phyloP scores from a whole-genome alignment of 73 alveolate genomes.

The Symbiodinium pilosum region DNA sequence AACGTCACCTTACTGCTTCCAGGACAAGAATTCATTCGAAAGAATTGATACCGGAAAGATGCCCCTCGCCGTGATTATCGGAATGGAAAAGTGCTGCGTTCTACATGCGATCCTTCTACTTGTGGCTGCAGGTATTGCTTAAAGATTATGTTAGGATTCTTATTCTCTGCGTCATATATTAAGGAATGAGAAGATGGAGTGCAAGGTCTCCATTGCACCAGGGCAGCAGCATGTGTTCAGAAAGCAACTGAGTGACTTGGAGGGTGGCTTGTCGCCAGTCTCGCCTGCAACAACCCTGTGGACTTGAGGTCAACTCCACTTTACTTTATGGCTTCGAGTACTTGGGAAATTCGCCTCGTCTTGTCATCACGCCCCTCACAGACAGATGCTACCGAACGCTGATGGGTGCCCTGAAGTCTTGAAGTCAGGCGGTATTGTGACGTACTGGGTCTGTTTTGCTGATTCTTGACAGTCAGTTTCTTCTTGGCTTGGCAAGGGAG shows the following conservation, averaged over 20 bases:
- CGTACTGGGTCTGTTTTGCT: neutral
- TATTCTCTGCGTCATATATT: too few species aligned
- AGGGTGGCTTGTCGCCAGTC: neutral
- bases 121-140: too few species aligned
- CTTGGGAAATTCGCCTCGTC: conserved; percentile 98
- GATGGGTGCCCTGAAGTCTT: conserved; percentile 95
- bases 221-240: neutral
- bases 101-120: too few species aligned
- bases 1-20: too few species aligned
- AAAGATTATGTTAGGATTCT: too few species aligned
- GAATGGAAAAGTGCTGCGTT: too few species aligned
- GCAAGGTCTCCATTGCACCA: conserved; percentile 84
- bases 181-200: conserved; percentile 86
- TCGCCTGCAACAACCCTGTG: neutral
- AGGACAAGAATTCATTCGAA: neutral
- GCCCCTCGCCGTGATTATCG: neutral
- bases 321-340: conserved; percentile 99
- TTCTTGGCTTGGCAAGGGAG: too few species aligned
- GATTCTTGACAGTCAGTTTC: too few species aligned
- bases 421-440: neutral
- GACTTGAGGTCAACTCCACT: conserved; percentile 95
- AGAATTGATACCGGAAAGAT: neutral
- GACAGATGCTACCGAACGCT: conserved; percentile 99
- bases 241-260: neutral
- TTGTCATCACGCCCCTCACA: conserved; percentile 99